Base-by-base conservation (phyloP, 768 basidiomycete species). In the Phaffia tasmanica region DNA sequence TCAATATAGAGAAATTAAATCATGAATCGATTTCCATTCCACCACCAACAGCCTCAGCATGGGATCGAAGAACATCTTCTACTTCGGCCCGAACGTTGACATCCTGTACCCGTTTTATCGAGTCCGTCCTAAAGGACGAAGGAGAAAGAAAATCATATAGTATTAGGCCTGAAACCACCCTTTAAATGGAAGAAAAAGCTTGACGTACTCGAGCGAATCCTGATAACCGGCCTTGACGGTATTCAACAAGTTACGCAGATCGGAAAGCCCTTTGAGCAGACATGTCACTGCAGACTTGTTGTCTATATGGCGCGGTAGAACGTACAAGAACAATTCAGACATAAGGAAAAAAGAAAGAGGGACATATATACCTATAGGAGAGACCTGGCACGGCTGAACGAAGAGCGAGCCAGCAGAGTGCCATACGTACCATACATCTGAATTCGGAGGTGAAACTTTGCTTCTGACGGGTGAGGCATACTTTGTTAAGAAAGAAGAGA, bases 401-500 rank as follows among this genome's bases (percentile, higher is more conserved):
- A 9, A 29, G 56, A 27, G 27, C 16, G n/a, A 25, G 19, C 8
- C 7, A 14, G 59, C 19, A 5, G 21, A 29, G 25, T 3, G 4
- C 19, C 9, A 9, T 30, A 80, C 91, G 69, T 72, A 97, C 92
- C 92, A 72, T 97, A 95, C 94, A 98, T 98, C 83, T 98, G 94
- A 68, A 98, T 90, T n/a, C 95, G 88, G 30, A 98, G 79, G 73
- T 97, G 89, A 72, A 99, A 95, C 72, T 87, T 85, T 71, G 89
- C 88, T 79, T 99, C 95, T 14, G 94, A 95, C 3, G 95, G 95
- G 79, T 98, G 95, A 1, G 95, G 95, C 46, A 83, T 86, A 72
- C 88, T 89, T 71, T 1, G 55, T 25, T 50, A 51, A 30, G 35
- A 59, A 50, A 68, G 54, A 16, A 58, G 46, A 21, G 60, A 32